Conservation (phyloP, 169 alveolate species). For the Ichthyophthirius multifiliis region DNA sequence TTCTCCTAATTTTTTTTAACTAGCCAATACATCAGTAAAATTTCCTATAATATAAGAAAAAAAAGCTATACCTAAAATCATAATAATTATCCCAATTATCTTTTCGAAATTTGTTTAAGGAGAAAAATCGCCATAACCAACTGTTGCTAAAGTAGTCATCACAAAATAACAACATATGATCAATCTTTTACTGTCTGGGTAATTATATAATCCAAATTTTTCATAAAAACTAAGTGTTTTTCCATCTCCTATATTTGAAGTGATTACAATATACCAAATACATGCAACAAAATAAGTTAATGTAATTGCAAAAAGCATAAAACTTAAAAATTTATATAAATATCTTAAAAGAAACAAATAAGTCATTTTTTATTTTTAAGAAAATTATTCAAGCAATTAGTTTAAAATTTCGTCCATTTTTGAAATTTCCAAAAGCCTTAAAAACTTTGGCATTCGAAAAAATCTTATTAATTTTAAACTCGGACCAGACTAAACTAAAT, state of each 20-base stretch:
- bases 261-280: conserved; percentile 62
- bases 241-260: background rate
- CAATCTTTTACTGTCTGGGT: conserved; percentile 32
- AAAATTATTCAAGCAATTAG: conserved; percentile 57
- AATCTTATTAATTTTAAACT: conserved; percentile 58
- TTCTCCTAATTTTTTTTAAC: background rate
- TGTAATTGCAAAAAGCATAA: conserved; percentile 71
- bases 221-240: conserved; percentile 30
- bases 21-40: background rate
- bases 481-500: conserved; percentile 24
- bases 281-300: conserved; percentile 75
- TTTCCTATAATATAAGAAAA: conserved; percentile 35
- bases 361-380: conserved; percentile 58
- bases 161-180: conserved; percentile 69
- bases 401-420: conserved; percentile 63
- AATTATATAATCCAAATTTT: conserved; percentile 27
- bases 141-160: conserved; percentile 63
- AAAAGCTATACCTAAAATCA: conserved; percentile 47
- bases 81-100: conserved; percentile 26
- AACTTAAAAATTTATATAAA: conserved; percentile 66
- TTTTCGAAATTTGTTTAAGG: conserved; percentile 25
- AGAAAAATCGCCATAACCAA: conserved; percentile 79
- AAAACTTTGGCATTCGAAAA: conserved; percentile 67
- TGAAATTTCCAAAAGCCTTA: conserved; percentile 64
- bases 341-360: conserved; percentile 60